These are phyloP conservation scores for Glycine tomentella DNA, from an alignment of 306 rosid genomes.

Conservation along the genomic window DNA sequence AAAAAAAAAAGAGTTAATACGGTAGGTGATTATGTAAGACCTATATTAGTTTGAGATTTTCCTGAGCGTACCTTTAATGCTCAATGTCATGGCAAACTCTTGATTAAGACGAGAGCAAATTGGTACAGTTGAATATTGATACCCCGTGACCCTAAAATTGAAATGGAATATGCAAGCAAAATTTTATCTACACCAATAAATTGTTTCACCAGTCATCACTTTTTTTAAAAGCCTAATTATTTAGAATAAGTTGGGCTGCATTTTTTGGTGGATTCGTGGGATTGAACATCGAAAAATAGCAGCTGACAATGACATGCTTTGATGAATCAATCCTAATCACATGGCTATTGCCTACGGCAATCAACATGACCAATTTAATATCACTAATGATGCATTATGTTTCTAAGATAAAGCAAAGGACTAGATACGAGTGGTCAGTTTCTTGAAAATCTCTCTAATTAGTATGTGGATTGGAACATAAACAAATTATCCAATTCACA, in stretches of 20 bases:
- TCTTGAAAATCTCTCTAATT: not conserved
- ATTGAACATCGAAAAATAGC: not conserved
- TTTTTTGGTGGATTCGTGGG: constrained; percentile 5
- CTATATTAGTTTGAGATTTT: not conserved
- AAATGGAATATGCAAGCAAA: not conserved
- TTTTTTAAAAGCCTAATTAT: not conserved
- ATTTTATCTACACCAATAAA: not conserved
- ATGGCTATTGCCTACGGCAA: constrained; percentile 1
- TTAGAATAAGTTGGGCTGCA: not conserved
- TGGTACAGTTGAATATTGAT: not conserved
- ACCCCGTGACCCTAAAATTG: not conserved
- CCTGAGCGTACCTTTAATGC: not conserved
- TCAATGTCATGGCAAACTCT: constrained; percentile 3
- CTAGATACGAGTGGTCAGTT: not conserved
- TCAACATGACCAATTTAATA: constrained; percentile 20
- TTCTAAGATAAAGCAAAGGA: not conserved
- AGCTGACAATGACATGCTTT: constrained; percentile 1
- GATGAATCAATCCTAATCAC: not conserved
- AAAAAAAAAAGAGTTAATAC: not conserved
- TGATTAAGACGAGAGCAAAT: not conserved
- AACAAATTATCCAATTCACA: too few species aligned
- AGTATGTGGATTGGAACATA: too few species aligned
- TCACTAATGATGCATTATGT: constrained; percentile 3
- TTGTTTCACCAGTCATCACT: not conserved
- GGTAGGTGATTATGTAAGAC: constrained; percentile 2